Evolutionary conservation across 1,284 basidiomycete genomes (phyloP).

Genomic region (Vanrija sp.): DNA sequence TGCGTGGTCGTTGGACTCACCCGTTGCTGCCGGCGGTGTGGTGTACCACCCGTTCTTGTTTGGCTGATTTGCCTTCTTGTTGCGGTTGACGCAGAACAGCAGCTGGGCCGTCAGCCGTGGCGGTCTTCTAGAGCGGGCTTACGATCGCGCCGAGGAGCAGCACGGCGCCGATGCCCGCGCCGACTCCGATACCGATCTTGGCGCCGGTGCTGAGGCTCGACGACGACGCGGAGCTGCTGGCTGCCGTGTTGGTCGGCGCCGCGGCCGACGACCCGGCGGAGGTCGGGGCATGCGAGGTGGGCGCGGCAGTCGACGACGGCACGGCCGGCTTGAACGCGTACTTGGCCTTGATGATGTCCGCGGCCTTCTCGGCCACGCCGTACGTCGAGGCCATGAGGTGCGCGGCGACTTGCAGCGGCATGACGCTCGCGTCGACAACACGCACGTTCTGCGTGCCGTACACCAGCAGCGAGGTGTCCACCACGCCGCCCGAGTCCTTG

Average conservation of each 20-base stretch:
- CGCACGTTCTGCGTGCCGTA: slow-evolving; percentile 58
- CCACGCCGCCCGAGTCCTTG: slow-evolving; percentile 60
- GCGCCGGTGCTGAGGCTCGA: slow-evolving; percentile 22
- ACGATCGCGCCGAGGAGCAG: slow-evolving; percentile 32
- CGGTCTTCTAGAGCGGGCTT: neutral
- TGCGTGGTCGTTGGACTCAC: neutral
- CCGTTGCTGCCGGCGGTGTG: slow-evolving; percentile 3
- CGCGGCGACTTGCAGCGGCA: slow-evolving; percentile 49
- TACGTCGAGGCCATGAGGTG: slow-evolving; percentile 56
- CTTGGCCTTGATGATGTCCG: slow-evolving; percentile 57
- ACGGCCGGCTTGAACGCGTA: slow-evolving; percentile 5
- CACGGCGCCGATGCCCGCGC: slow-evolving; percentile 32
- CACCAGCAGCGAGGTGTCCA: slow-evolving; percentile 60
- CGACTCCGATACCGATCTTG: slow-evolving; percentile 40
- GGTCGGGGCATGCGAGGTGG: slow-evolving; percentile 4
- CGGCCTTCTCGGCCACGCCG: slow-evolving; percentile 66
- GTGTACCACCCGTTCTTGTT: slow-evolving; percentile 15
- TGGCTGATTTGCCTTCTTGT: slow-evolving; percentile 4
- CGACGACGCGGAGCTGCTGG: slow-evolving; percentile 11
- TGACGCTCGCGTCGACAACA: slow-evolving; percentile 51
- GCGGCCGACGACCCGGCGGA: slow-evolving; percentile 1
- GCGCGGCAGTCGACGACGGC: neutral
- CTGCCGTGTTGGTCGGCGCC: slow-evolving; percentile 12
- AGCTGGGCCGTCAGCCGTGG: neutral
- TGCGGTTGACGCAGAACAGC: slow-evolving; percentile 15